A percentile compares a stretch with the other conserved stretches of the same genome.
phyloP scores from a whole-genome alignment of 1,284 basidiomycete genomes.

The Acaromyces ingoldii region DNA sequence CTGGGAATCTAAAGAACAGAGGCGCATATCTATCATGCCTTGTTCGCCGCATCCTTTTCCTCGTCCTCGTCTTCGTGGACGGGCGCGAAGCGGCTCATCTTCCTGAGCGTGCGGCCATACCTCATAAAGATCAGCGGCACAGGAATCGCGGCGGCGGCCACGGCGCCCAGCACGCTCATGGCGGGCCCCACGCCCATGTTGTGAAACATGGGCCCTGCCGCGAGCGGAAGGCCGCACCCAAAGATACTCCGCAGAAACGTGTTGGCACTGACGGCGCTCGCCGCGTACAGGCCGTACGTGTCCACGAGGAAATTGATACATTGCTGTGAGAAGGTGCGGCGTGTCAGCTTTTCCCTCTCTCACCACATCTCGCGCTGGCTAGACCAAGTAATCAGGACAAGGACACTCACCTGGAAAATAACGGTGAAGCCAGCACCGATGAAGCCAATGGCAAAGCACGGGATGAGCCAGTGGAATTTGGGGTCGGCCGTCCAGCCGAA shows the following conservation, averaged over 20 bases:
- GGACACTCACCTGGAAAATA: too few species aligned
- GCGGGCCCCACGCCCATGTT: slow-evolving; percentile 46
- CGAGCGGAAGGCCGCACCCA: slow-evolving; percentile 43
- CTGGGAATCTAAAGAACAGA: too few species aligned
- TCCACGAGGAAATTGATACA: slow-evolving; percentile 20
- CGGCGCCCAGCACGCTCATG: slow-evolving; percentile 32
- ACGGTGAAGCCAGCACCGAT: slow-evolving; percentile 7
- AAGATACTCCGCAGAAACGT: slow-evolving; percentile 10
- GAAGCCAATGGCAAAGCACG: slow-evolving; percentile 25
- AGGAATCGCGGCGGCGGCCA: slow-evolving; percentile 1
- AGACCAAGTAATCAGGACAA: too few species aligned
- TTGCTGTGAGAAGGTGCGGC: slow-evolving; percentile 25
- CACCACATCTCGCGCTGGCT: too few species aligned
- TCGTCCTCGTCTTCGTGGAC: too few species aligned
- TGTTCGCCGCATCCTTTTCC: too few species aligned
- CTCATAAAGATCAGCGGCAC: not conserved
- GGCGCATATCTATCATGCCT: too few species aligned
- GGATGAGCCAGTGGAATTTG: slow-evolving; percentile 12
- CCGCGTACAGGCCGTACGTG: slow-evolving; percentile 11
- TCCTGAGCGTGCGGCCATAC: not conserved
- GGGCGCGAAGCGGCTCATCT: slow-evolving; percentile 2
- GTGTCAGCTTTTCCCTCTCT: too few species aligned
- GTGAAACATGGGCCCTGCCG: slow-evolving; percentile 4
- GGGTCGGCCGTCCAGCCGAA: slow-evolving; percentile 52
- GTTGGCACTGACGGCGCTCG: slow-evolving; percentile 13